Evolutionary conservation across 768 basidiomycete species (phyloP).

Genomic region (Tylopilus vinaceipallidus): DNA sequence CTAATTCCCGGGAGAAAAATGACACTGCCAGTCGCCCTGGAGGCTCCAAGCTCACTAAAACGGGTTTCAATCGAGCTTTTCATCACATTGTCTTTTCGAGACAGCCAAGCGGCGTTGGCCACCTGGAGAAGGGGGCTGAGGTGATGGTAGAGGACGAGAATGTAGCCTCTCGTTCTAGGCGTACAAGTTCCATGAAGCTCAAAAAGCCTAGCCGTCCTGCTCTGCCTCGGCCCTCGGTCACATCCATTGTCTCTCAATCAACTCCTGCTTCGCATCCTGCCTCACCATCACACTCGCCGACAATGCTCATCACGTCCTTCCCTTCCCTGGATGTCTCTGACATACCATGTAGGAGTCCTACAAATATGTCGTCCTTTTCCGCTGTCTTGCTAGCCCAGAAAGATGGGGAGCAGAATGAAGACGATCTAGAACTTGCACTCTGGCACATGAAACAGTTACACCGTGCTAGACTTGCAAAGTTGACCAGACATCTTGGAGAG

Average conservation of each 20-base stretch:
- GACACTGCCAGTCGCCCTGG: slow-evolving; percentile 31
- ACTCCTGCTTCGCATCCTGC: slow-evolving; percentile 1
- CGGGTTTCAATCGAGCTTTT: slow-evolving; percentile 44
- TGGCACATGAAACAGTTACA: slow-evolving; percentile 24
- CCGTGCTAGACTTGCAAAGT: slow-evolving; percentile 35
- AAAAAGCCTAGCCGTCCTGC: neutral
- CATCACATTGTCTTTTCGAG: slow-evolving; percentile 31
- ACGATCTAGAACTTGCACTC: neutral
- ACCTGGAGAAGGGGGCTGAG: slow-evolving; percentile 4
- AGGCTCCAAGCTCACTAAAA: slow-evolving; percentile 32
- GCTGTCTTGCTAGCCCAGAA: slow-evolving; percentile 8
- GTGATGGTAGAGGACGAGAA: slow-evolving; percentile 3
- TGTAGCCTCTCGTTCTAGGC: neutral
- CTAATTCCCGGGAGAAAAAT: slow-evolving; percentile 4
- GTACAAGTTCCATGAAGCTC: neutral
- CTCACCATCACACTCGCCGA: slow-evolving; percentile 1
- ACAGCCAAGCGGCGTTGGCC: neutral
- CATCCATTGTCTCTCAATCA: slow-evolving; percentile 1
- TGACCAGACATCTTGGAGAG: slow-evolving; percentile 38
- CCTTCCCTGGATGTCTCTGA: slow-evolving; percentile 13
- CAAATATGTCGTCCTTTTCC: slow-evolving; percentile 12
- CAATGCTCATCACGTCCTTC: slow-evolving; percentile 3
- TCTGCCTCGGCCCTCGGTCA: neutral
- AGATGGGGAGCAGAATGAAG: slow-evolving; percentile 4
- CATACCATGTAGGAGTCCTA: slow-evolving; percentile 11